Conservation (phyloP, 2,329 filamentous ascomycete genomes). For the Fusarium clavum region DNA sequence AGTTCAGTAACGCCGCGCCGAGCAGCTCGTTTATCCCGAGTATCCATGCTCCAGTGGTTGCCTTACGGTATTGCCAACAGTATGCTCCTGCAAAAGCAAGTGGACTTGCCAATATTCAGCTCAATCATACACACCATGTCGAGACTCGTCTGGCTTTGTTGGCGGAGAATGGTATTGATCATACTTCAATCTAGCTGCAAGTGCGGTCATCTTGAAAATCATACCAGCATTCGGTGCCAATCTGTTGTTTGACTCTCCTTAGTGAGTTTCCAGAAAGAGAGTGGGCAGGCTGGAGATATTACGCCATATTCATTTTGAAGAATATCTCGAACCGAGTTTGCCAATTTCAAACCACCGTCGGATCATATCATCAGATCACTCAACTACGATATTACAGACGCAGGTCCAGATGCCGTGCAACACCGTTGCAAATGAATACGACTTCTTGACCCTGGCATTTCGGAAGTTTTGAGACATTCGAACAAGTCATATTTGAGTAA, state of each 20-base stretch:
- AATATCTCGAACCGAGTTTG: not conserved
- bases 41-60: not conserved
- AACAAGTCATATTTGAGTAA: conserved; percentile 10
- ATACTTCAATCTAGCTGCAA: conserved; percentile 1
- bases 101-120: not conserved
- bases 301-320: not conserved
- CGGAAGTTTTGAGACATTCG: conserved; percentile 32
- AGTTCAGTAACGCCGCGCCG: conserved; percentile 12
- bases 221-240: not conserved
- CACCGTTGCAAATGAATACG: conserved; percentile 28
- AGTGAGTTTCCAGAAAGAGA: not conserved
- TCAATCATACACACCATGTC: not conserved
- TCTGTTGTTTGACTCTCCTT: not conserved
- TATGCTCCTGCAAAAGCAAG: not conserved
- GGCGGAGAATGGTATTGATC: not conserved
- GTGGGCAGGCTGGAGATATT: not conserved
- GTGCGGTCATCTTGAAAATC: not conserved
- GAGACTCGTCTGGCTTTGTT: not conserved
- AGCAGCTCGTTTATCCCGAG: not conserved
- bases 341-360: conserved; percentile 27
- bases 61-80: not conserved
- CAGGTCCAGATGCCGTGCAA: conserved; percentile 38
- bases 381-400: conserved; percentile 18
- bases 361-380: conserved; percentile 31
- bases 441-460: conserved; percentile 20